Evolutionary conservation across 306 rosid genomes (phyloP), one percentile per base, ranked within the genome.

Genomic region (Prosopis cineraria): DNA sequence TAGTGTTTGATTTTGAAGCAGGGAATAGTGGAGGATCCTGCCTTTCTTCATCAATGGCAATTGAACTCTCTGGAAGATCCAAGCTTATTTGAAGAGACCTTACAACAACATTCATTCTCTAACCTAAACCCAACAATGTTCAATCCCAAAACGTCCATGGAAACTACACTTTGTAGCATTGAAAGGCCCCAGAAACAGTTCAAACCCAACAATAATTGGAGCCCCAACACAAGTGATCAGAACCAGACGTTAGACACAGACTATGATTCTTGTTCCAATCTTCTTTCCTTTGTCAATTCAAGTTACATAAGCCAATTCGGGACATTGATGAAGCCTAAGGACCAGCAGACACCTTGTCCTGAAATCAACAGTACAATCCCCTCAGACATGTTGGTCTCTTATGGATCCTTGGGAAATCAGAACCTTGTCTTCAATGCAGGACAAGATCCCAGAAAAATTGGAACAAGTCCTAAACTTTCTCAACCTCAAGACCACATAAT

Each of bases 401-500:
- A 91, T 62, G 89, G 84, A 74, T 45, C 79, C 66, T 85, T 87
- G 29, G 78, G 45, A 52, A 78, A 88, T 78, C 86, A 85, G 67
- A 85, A 79, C 75, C 76, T 72, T 75, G 70, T 45, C 24, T 70
- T 83, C 74, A 85, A 82, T 76, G 78, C 79, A 40, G 65, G 70
- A 45, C 85, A 86, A 11, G 93, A 87, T 58, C 50, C 74, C 6
- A 87, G 85, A 62, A 81, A 85, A 79, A 40, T 64, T 50, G 83
- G 59, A 78, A 58, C 83, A 73, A 83, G 68, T 78, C 80, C 88
- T 33, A 89, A 85, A 78, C 62, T 76, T 81, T 80, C 97, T 53
- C 91, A 82, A 59, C 77, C 92, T 66, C 96, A 88, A 71, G 98
- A 92, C 71, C 98, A 95, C 76, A 85, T 92, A 68, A 77, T 92